Percentiles rank a stretch among this genome's conserved stretches.
Evolutionary conservation across 164 flowering plant species (phyloP).

Genomic region (Tinospora cordifolia): DNA sequence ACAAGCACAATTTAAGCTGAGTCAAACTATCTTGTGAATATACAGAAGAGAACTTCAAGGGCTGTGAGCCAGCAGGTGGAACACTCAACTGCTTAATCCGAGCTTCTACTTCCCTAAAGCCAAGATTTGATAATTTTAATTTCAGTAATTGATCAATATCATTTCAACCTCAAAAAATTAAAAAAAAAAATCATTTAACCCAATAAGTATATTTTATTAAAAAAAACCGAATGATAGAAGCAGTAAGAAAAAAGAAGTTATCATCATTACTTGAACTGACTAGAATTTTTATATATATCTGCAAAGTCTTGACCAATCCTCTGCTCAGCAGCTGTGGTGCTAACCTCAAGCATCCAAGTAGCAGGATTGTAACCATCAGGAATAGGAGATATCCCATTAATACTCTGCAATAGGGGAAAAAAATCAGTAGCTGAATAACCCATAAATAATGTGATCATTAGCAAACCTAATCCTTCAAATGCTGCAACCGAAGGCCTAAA

Average conservation of each 20-base stretch:
- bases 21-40: conserved; percentile 38
- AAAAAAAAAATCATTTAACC: not conserved
- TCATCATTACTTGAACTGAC: conserved; percentile 51
- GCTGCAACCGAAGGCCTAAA: too few relatives aligned
- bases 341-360: conserved; percentile 94
- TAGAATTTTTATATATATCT: conserved; percentile 47
- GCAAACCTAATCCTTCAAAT: not conserved
- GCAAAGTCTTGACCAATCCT: conserved; percentile 62
- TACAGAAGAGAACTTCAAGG: conserved; percentile 47
- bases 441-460: not conserved
- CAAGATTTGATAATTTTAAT: conserved; percentile 1
- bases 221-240: too few relatives aligned
- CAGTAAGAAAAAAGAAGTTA: too few relatives aligned
- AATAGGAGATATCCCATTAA: conserved; percentile 52
- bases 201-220: too few relatives aligned
- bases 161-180: not conserved
- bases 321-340: conserved; percentile 61
- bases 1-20: conserved; percentile 55
- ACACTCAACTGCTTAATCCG: conserved; percentile 39
- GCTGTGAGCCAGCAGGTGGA: conserved; percentile 61
- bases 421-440: not conserved
- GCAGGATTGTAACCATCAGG: conserved; percentile 82
- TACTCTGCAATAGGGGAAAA: conserved; percentile 29
- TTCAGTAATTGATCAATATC: not conserved
- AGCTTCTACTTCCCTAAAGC: conserved; percentile 60